Percentiles rank a stretch among this genome's conserved stretches.
Conservation (phyloP, 768 basidiomycete species). For the Podaxis mareebaensis region DNA sequence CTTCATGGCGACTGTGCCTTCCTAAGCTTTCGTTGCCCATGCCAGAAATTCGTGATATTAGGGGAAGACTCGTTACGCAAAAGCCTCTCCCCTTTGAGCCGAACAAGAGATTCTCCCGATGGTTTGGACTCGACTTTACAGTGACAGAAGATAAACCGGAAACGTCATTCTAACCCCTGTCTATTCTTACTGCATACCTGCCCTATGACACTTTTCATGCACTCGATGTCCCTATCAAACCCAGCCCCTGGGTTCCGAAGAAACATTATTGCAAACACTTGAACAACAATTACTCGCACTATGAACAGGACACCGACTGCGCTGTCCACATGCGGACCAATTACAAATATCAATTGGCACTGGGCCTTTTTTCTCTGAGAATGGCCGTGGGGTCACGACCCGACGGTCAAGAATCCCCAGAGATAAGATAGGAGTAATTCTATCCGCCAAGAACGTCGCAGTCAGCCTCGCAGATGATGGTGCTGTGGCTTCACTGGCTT, state of each 20-base stretch:
- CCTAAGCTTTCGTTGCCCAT: slow-evolving; percentile 79
- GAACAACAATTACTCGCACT: neutral
- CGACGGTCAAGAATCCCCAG: slow-evolving; percentile 35
- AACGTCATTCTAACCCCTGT: slow-evolving; percentile 1
- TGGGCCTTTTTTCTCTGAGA: slow-evolving; percentile 40
- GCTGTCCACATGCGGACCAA: slow-evolving; percentile 40
- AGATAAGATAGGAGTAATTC: slow-evolving; percentile 25
- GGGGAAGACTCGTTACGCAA: slow-evolving; percentile 42
- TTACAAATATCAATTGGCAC: slow-evolving; percentile 27
- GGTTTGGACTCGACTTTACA: slow-evolving; percentile 40
- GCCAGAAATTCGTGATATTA: slow-evolving; percentile 54
- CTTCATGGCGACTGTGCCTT: slow-evolving; percentile 51
- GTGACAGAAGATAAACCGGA: slow-evolving; percentile 17
- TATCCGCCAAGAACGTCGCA: slow-evolving; percentile 26
- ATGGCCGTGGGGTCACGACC: slow-evolving; percentile 39
- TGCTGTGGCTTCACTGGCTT: slow-evolving; percentile 43
- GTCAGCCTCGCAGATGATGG: slow-evolving; percentile 54
- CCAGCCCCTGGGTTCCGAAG: neutral
- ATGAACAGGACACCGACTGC: slow-evolving; percentile 37
- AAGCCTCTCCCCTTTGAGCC: slow-evolving; percentile 82
- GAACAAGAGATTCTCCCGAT: slow-evolving; percentile 56
- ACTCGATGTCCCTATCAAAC: neutral
- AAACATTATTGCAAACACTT: slow-evolving; percentile 1
- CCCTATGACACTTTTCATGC: neutral
- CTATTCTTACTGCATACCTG: neutral